Percentiles rank a stretch among this genome's conserved stretches.
Conservation (phyloP, 306 rosid species). For the Rubus idaeus region DNA sequence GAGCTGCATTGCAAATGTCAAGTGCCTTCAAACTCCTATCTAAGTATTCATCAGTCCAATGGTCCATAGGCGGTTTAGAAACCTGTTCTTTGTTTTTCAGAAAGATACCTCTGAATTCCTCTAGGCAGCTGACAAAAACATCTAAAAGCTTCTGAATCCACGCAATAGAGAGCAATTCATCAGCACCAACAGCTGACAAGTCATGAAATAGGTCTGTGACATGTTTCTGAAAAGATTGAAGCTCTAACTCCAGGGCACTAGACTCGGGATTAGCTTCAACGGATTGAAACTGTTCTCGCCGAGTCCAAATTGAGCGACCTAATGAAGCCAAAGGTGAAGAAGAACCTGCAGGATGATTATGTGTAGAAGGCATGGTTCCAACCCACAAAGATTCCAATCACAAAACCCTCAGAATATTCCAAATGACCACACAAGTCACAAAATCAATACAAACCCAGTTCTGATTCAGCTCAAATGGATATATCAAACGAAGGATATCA, state of each 20-base stretch:
- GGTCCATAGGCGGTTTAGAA: slow-evolving; percentile 62
- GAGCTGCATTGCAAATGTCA: slow-evolving; percentile 70
- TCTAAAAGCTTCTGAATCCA: slow-evolving; percentile 66
- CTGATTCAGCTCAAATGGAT: slow-evolving; percentile 31
- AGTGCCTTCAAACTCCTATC: slow-evolving; percentile 80
- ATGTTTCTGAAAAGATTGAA: slow-evolving; percentile 56
- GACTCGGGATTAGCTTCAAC: slow-evolving; percentile 51
- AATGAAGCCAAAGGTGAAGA: slow-evolving; percentile 52
- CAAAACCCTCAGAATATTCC: slow-evolving; percentile 29
- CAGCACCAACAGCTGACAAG: slow-evolving; percentile 48
- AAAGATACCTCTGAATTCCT: slow-evolving; percentile 57
- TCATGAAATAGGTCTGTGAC: slow-evolving; percentile 55
- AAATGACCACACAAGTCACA: slow-evolving; percentile 14
- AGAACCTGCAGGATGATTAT: slow-evolving; percentile 42
- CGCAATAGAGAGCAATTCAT: slow-evolving; percentile 62
- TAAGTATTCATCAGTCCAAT: slow-evolving; percentile 54
- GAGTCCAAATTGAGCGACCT: slow-evolving; percentile 64
- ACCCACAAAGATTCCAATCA: slow-evolving; percentile 14
- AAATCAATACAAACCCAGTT: slow-evolving; percentile 42
- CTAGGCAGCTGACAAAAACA: slow-evolving; percentile 52
- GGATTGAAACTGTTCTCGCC: slow-evolving; percentile 67
- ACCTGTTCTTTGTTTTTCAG: slow-evolving; percentile 50
- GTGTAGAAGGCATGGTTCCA: slow-evolving; percentile 54
- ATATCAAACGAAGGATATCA: slow-evolving; percentile 14
- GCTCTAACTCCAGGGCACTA: slow-evolving; percentile 47